Conservation (phyloP, 2,329 filamentous ascomycete species). For the Allantophomopsis cytisporea region DNA sequence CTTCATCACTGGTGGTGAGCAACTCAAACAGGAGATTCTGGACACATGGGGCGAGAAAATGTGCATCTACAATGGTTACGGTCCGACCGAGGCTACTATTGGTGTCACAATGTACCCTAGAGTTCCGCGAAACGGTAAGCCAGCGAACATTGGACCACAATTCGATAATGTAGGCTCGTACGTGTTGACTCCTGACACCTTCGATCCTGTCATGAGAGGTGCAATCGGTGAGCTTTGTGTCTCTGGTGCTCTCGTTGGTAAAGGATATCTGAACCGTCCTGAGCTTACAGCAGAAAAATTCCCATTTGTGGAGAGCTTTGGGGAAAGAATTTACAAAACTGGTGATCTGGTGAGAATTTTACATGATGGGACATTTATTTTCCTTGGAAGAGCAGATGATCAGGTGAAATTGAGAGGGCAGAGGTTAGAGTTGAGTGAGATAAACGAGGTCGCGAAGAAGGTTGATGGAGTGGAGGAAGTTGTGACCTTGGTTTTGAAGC, state of each 20-base stretch:
- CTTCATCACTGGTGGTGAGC: conserved; percentile 87
- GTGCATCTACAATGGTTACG: conserved; percentile 87
- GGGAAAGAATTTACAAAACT: conserved; percentile 66
- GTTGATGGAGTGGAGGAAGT: conserved; percentile 49
- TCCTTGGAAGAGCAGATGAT: conserved; percentile 77
- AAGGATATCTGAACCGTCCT: conserved; percentile 71
- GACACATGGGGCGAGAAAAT: conserved; percentile 68
- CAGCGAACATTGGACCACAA: conserved; percentile 77
- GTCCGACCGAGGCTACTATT: conserved; percentile 86
- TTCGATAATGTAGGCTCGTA: conserved; percentile 82
- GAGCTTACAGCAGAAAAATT: conserved; percentile 71
- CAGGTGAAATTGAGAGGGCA: conserved; percentile 89
- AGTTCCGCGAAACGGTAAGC: conserved; percentile 63
- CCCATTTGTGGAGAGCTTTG: conserved; percentile 41
- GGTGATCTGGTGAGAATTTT: conserved; percentile 77
- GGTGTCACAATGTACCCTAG: conserved; percentile 83
- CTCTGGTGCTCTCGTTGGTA: conserved; percentile 75
- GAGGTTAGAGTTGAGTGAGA: conserved; percentile 79
- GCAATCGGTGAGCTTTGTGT: conserved; percentile 81
- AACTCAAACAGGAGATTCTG: conserved; percentile 77
- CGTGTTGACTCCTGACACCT: conserved; percentile 57
- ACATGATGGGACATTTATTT: conserved; percentile 72
- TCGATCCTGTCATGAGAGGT: conserved; percentile 60
- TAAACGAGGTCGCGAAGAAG: conserved; percentile 69
- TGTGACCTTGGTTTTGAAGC: conserved; percentile 60